These are phyloP conservation scores for Acaromyces ingoldii DNA, from an alignment of 1,284 basidiomycete species.

Conservation along the genomic window DNA sequence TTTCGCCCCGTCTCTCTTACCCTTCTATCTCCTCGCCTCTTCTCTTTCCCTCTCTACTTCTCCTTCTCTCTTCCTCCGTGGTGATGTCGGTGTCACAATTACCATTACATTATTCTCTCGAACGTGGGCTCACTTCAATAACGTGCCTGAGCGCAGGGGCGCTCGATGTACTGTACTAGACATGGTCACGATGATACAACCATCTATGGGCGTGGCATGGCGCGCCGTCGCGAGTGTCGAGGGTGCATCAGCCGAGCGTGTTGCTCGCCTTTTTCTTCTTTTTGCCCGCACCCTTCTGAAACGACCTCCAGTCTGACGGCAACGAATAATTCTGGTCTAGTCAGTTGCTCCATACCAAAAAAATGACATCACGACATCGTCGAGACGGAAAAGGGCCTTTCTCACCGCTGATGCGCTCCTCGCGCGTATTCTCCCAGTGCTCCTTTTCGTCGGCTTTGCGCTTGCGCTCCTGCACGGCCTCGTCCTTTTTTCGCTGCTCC, in stretches of 20 bases:
- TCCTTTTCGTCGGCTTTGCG: constrained; percentile 54
- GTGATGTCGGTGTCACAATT: too few relatives aligned
- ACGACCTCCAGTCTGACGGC: constrained; percentile 41
- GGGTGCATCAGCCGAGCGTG: constrained; percentile 1
- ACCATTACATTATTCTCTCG: too few relatives aligned
- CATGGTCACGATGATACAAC: too few relatives aligned
- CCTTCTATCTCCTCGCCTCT: not conserved
- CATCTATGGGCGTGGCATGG: too few relatives aligned
- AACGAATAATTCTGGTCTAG: too few relatives aligned
- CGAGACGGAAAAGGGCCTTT: too few relatives aligned
- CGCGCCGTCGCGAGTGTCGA: too few relatives aligned
- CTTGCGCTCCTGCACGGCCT: constrained; percentile 52
- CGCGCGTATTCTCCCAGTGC: constrained; percentile 56
- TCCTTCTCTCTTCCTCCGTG: not conserved
- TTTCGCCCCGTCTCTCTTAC: not conserved
- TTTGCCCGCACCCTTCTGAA: constrained; percentile 32
- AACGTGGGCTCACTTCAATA: too few relatives aligned
- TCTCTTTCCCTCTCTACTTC: not conserved
- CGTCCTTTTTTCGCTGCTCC: constrained; percentile 55
- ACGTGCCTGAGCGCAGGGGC: too few relatives aligned
- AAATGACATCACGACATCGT: too few relatives aligned
- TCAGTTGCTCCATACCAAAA: too few relatives aligned
- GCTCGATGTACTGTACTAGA: too few relatives aligned
- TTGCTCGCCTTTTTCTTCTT: constrained; percentile 37
- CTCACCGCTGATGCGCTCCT: constrained; percentile 40